Base-by-base conservation (phyloP, 306 rosid genomes). In the Boehmeria nivea region DNA sequence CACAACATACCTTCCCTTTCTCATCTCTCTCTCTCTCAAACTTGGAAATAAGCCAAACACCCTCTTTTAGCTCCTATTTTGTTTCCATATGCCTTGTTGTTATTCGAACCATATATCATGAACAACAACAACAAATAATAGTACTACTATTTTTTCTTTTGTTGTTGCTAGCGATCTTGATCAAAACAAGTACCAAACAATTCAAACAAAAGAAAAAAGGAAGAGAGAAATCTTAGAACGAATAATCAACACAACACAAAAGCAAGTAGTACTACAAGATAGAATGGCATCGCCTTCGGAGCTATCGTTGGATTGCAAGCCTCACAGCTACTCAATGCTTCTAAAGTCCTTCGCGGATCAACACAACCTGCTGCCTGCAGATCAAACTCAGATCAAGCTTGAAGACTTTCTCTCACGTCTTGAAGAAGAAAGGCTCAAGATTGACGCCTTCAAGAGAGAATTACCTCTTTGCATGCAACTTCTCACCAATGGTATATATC, bases 391-490 rank as follows among this genome's bases (percentile, higher is more conserved):
- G 68, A 31, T 2, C 36, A 86, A 93, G 71, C 88, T 93, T 18
- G 86, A 87, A 72, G 99, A 88, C 3, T 77, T 77, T 73, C 84
- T 93, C 43, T 83, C 94, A 65, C 81, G 83, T 15, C 86, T 93
- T 0, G 95, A 93, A 72, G 96, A 74, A 64, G 99, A 93, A 71
- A 86, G 95, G 21, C 88, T 88, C 78, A 93, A 93, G 76, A 93
- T 93, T 28, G 96, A 93, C 43, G 96, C 91, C 51, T 93, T 93
- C 89, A 93, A 93, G 76, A 94, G 99, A 28, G 96, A 93, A 61
- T 95, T 93, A 56, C 99, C 99, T 68, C 96, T 93, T 64, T 93
- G 96, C 95, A 93, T 93, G 96, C 99, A 93, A 64, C 99, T 93
- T 26, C 94, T 93, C 66, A 73, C 90, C 66, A 88, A 84, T 33